Percentiles rank a stretch among this genome's conserved stretches.
Conservation (phyloP, 2,329 filamentous ascomycete genomes). For the Beauveria rudraprayagi region DNA sequence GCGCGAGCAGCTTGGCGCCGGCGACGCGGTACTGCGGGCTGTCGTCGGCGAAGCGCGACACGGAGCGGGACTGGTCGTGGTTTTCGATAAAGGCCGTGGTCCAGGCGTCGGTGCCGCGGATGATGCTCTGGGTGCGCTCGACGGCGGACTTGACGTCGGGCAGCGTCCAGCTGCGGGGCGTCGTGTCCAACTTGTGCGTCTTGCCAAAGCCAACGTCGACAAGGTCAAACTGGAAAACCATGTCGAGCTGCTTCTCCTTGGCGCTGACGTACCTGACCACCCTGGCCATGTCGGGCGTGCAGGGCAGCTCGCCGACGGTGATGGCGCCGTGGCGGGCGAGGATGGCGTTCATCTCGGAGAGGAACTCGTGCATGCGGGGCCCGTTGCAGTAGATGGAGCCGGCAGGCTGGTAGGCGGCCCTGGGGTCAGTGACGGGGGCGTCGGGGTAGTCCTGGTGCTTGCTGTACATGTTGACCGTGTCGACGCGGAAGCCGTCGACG, state of each 20-base stretch:
- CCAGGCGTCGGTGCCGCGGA: conserved; percentile 49
- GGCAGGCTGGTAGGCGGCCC: conserved; percentile 42
- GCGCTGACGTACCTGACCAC: conserved; percentile 54
- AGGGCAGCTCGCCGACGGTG: conserved; percentile 62
- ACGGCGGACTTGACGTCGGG: conserved; percentile 40
- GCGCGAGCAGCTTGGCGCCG: conserved; percentile 51
- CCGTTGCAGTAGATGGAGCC: conserved; percentile 57
- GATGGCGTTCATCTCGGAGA: conserved; percentile 57
- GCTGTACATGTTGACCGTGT: conserved; percentile 66
- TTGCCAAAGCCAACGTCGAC: conserved; percentile 51
- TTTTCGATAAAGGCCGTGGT: conserved; percentile 58
- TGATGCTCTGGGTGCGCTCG: conserved; percentile 41
- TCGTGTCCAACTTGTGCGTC: conserved; percentile 44
- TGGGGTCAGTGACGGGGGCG: conserved; percentile 43
- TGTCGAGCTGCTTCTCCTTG: conserved; percentile 52
- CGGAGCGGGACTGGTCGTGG: conserved; percentile 54
- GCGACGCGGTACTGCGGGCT: conserved; percentile 37
- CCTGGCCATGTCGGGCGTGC: conserved; percentile 48
- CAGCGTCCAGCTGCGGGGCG: conserved; percentile 35
- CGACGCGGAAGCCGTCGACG: conserved; percentile 66
- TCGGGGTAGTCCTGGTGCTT: conserved; percentile 53
- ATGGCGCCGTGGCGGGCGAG: conserved; percentile 55
- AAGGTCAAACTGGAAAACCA: conserved; percentile 62
- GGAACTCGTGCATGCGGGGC: conserved; percentile 59
- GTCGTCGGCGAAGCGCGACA: conserved; percentile 46